Percentiles rank a stretch among this genome's conserved stretches.
Evolutionary conservation across 352 stramenopile species (phyloP).

Genomic region (Globisporangium splendens): DNA sequence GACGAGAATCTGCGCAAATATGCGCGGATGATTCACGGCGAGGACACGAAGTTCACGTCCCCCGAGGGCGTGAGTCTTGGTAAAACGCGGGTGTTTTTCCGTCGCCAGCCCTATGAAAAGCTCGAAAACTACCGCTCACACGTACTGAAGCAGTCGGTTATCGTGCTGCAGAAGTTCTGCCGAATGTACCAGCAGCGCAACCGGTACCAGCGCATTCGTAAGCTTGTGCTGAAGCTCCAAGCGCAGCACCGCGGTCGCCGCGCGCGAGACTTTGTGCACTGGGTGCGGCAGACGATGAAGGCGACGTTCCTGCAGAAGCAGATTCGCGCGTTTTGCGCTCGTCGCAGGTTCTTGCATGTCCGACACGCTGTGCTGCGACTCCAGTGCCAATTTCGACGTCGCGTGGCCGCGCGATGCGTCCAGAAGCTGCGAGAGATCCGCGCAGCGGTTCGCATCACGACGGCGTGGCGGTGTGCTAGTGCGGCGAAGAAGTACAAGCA

Average conservation of each 20-base stretch:
- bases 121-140: conserved; percentile 71
- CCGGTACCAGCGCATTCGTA: conserved; percentile 30
- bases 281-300: conserved; percentile 29
- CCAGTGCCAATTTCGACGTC: conserved; percentile 53
- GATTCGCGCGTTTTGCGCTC: conserved; percentile 36
- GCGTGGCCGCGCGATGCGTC: conserved; percentile 23
- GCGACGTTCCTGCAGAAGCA: conserved; percentile 43
- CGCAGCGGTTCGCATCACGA: conserved; percentile 37
- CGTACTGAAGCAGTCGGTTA: conserved; percentile 26
- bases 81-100: conserved; percentile 93
- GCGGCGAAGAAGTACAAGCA: conserved; percentile 27
- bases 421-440: conserved; percentile 38
- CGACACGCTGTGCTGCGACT: conserved; percentile 34
- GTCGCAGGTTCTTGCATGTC: conserved; percentile 35
- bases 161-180: conserved; percentile 49
- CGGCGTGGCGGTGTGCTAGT: conserved; percentile 32
- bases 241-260: conserved; percentile 29
- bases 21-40: conserved; percentile 16
- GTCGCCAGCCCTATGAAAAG: conserved; percentile 91
- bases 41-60: conserved; percentile 20
- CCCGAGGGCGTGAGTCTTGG: conserved; percentile 72
- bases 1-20: conserved; percentile 28
- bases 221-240: conserved; percentile 44
- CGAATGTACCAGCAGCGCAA: conserved; percentile 43
- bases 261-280: conserved; percentile 31